These are phyloP conservation scores for Hansenula sp. DNA, from an alignment of 1,139 yeast genomes.

Conservation along the genomic window DNA sequence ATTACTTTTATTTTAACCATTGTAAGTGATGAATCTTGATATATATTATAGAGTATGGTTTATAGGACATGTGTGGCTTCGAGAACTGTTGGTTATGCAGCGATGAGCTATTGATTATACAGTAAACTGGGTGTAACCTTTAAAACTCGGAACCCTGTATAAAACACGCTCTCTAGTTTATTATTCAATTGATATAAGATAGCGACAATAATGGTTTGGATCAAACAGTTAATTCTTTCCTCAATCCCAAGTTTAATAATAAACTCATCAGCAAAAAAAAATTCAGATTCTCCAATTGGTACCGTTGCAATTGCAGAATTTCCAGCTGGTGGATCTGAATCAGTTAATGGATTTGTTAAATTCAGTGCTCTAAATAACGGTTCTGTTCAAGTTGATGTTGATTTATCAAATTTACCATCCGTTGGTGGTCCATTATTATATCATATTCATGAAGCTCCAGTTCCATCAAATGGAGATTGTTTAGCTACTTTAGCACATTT, in stretches of 20 bases:
- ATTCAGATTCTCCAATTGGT: conserved; percentile 38
- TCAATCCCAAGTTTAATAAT: background rate
- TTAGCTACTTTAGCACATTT: conserved; percentile 42
- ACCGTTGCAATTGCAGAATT: conserved; percentile 49
- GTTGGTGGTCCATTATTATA: conserved; percentile 48
- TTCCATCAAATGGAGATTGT: conserved; percentile 33
- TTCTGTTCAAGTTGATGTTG: conserved; percentile 46
- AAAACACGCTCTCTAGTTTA: no score
- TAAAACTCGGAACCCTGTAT: no score
- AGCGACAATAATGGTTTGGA: conserved; percentile 2
- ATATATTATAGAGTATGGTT: no score
- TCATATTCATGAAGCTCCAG: conserved; percentile 45
- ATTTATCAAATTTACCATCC: conserved; percentile 45
- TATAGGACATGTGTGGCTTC: no score
- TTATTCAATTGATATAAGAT: no score
- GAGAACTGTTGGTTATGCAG: no score
- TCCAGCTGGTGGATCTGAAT: conserved; percentile 35
- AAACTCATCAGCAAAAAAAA: conserved; percentile 24
- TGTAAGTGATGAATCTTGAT: no score
- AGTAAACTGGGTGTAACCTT: no score
- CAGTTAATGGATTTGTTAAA: conserved; percentile 38
- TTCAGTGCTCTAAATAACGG: conserved; percentile 36
- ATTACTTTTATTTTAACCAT: no score
- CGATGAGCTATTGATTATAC: no score
- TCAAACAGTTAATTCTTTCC: background rate